Conservation (phyloP, 495 filamentous ascomycete genomes). For the Pseudoneurospora amorphoporcata region DNA sequence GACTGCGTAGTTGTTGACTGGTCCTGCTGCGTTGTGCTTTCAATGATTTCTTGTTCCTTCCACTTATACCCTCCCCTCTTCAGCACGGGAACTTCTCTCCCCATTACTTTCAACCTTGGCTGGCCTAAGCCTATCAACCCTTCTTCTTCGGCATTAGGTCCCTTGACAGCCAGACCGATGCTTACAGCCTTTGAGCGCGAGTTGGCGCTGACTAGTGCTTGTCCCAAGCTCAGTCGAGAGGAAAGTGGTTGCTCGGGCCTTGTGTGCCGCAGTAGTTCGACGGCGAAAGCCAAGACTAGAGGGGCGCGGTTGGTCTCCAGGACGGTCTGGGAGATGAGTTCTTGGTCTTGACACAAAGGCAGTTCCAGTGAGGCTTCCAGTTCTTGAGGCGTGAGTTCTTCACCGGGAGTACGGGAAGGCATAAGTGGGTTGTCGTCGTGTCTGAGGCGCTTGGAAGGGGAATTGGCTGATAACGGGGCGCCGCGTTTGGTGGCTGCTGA, state of each 20-base stretch:
- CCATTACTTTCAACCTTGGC: conserved; percentile 57
- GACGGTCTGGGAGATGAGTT: conserved; percentile 44
- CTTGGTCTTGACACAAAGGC: conserved; percentile 47
- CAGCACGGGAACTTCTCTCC: conserved; percentile 59
- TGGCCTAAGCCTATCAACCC: conserved; percentile 62
- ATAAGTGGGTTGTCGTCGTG: conserved; percentile 22
- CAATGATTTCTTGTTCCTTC: conserved; percentile 29
- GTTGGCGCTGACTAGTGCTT: conserved; percentile 71
- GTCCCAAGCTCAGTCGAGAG: conserved; percentile 65
- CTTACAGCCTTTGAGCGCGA: conserved; percentile 63
- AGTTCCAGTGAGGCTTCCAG: conserved; percentile 57
- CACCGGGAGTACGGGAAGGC: conserved; percentile 5
- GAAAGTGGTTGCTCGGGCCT: conserved; percentile 80
- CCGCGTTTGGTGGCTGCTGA: conserved; percentile 23
- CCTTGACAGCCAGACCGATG: conserved; percentile 54
- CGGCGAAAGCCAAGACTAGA: conserved; percentile 69
- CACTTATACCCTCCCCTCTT: conserved; percentile 70
- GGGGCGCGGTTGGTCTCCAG: conserved; percentile 71
- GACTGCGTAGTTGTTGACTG: background rate
- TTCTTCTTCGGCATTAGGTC: conserved; percentile 55
- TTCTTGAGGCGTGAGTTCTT: conserved; percentile 45
- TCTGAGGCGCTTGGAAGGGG: conserved; percentile 35
- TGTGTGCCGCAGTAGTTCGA: conserved; percentile 60
- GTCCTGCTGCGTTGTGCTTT: background rate
- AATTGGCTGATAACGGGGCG: conserved; percentile 7